Base-by-base conservation (phyloP, 306 rosid species). In the Cicer chorassanicum region DNA sequence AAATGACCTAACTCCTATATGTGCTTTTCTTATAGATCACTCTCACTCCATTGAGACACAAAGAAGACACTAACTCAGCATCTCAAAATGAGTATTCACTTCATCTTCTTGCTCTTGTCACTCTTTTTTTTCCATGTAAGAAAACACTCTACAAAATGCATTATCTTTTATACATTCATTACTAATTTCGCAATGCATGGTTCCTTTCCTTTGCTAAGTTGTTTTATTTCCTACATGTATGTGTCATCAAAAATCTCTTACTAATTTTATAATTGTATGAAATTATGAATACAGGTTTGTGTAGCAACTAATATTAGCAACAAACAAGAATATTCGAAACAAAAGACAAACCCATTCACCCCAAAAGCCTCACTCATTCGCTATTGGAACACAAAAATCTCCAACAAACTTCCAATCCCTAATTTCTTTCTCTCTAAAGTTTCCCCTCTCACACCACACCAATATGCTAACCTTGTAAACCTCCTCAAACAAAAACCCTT, bases 301-400 rank as follows among this genome's bases (percentile, higher is more conserved):
- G 49, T 9, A 40, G 83, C 84, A 63, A 71, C 18, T 6, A 29
- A 29, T 29, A 66, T 13, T 65, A 54, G 50, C 42, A 5, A 7
- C 16, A 43, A 69, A 13, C 73, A 36, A 36, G 67, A 9, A 5
- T 0, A 67, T n/a, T 15, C 67, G 15, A 51, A 45, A 14, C n/a
- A 77, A 18, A 14, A 56, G 1, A 87, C 86, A 69, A 90, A 90
- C 80, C 98, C 98, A 5, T 91, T 91, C 65, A 86, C 87, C 11
- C 88, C 96, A 18, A 93, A 74, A 85, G 93, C 97, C 29, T 87
- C 91, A 1, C 77, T 88, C 24, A 50, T 81, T 70, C 90, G 98
- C 1, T 84, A 91, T 57, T 93, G 98, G 98, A 89, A 88, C 79
- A 74, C 50, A 8, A 89, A 81, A 24, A 77, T 88, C 63, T 81